Evolutionary conservation across 2,329 filamentous ascomycete genomes (phyloP).

Genomic region (Emergomyces pasteurianus): DNA sequence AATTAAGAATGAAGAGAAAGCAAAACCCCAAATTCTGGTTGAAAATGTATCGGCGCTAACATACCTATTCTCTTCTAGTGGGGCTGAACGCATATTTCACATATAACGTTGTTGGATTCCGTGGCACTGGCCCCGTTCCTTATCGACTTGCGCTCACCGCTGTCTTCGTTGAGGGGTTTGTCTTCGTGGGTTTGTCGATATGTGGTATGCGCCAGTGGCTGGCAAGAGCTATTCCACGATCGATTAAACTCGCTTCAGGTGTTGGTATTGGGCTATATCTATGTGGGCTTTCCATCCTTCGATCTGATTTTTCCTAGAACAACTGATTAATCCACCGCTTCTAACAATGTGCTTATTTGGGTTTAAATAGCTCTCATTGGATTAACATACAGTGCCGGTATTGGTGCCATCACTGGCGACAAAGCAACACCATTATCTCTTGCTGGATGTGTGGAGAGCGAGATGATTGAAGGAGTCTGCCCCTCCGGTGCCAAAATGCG

Average conservation of each 20-base stretch:
- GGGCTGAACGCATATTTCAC: slow-evolving; percentile 81
- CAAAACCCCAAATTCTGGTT: neutral
- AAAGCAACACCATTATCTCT: slow-evolving; percentile 57
- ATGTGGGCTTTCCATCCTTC: slow-evolving; percentile 8
- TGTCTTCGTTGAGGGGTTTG: slow-evolving; percentile 78
- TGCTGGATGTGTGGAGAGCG: slow-evolving; percentile 55
- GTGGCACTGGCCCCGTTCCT: slow-evolving; percentile 61
- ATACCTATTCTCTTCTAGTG: slow-evolving; percentile 38
- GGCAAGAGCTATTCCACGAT: slow-evolving; percentile 67
- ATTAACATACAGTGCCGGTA: slow-evolving; percentile 66
- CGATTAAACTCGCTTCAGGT: slow-evolving; percentile 76
- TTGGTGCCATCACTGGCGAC: slow-evolving; percentile 64
- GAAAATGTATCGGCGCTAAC: neutral
- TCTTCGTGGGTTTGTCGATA: slow-evolving; percentile 69
- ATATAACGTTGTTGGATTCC: slow-evolving; percentile 66
- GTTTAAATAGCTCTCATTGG: slow-evolving; percentile 41
- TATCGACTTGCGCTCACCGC: slow-evolving; percentile 69
- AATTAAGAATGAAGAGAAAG: neutral
- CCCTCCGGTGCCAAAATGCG: slow-evolving; percentile 61
- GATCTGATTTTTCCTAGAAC: neutral
- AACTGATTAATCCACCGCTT: neutral
- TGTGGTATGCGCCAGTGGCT: slow-evolving; percentile 81
- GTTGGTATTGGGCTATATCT: slow-evolving; percentile 79
- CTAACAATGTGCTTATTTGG: neutral
- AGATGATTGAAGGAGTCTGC: slow-evolving; percentile 43